Evolutionary conservation across 202 grass and related monocot genomes (phyloP).

Genomic region (Carex arenaria): DNA sequence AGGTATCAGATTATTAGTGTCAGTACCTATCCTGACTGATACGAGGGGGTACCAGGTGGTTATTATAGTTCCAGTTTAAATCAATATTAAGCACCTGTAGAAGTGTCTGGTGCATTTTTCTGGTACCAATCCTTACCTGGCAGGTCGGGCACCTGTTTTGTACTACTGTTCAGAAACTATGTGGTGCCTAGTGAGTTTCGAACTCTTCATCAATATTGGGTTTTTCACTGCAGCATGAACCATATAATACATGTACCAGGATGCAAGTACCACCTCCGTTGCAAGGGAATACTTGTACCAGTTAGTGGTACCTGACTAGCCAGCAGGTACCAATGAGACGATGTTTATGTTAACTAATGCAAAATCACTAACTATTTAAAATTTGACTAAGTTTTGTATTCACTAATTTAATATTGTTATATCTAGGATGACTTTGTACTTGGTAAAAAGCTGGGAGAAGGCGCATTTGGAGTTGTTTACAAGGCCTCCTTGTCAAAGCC

Average conservation of each 20-base stretch:
- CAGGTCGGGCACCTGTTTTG: background rate
- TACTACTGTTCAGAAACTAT: background rate
- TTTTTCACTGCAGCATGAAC: background rate
- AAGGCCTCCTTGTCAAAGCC: constrained; percentile 69
- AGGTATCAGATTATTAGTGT: constrained; percentile 27
- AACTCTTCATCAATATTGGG: background rate
- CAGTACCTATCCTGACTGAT: background rate
- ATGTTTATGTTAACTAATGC: background rate
- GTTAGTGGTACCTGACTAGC: background rate
- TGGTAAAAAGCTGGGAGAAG: constrained; percentile 89
- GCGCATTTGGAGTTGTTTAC: constrained; percentile 84
- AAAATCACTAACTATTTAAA: background rate
- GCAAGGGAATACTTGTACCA: background rate
- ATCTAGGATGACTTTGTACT: constrained; percentile 75
- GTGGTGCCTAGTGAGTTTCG: background rate
- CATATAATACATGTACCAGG: background rate
- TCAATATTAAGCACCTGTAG: background rate
- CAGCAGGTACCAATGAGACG: background rate
- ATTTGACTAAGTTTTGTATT: background rate
- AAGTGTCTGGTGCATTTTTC: background rate
- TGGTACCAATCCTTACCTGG: background rate
- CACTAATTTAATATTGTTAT: background rate
- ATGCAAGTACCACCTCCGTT: background rate
- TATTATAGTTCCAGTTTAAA: background rate
- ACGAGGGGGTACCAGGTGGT: background rate